Evolutionary conservation across 2,329 filamentous ascomycete species (phyloP), one percentile per base, ranked within the genome.

Genomic region (Hymenoscyphus repandus): DNA sequence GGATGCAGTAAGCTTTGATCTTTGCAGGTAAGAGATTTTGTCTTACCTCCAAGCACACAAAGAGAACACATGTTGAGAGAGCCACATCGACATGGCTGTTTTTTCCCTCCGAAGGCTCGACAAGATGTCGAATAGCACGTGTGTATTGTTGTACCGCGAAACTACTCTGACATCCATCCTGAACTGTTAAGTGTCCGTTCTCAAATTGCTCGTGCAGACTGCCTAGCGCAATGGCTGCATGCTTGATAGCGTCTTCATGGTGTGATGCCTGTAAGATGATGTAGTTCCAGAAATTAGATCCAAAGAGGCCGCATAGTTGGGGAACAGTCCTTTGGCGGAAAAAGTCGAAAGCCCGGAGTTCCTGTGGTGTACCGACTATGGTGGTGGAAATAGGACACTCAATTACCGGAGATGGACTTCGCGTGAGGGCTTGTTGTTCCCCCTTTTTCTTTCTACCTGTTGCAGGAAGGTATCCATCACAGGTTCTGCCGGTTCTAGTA

Each of bases 251-350:
- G 6, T 43, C 42, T 22, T 50, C 47, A 1, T 72, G 70, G 53
- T 84, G 78, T 46, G 79, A 83, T 62, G 80, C 79, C 55, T 80
- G 77, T 13, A 85, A 64, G 3, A 85, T 79, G n/a, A 75, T 73
- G 40, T 74, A 72, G 1, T 74, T 79, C 81, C 82, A 86, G 60
- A 85, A 85, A 2, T 74, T 70, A 18, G 74, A 76, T 60, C 83
- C 78, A 53, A 85, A 85, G 59, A 80, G 31, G n/a, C 46, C 46
- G 7, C 36, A 41, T 4, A 49, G 38, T 17, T 49, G 32, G 5
- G 46, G 46, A 34, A 37, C 46, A 36, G 46, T 49, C 13, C 17
- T 33, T 20, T 49, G 15, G 6, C 31, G 27, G 31, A 49, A 49
- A 30, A 34, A 49, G 27, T 17, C 27, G 27, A 49, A 49, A 10